These are phyloP conservation scores for Podospora comata DNA, from an alignment of 495 filamentous ascomycete species.

Conservation along the genomic window DNA sequence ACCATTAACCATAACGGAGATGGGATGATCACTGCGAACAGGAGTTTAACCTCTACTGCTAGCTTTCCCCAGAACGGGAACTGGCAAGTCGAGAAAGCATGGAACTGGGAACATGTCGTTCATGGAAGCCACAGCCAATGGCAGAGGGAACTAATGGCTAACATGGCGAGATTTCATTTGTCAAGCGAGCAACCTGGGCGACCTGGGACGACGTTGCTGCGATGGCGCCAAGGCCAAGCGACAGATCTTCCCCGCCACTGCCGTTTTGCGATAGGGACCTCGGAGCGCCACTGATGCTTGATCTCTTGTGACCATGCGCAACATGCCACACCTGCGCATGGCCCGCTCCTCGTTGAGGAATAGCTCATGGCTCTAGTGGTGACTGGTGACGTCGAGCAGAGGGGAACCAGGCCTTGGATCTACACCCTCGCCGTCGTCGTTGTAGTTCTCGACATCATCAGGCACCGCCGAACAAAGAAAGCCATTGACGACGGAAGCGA, in stretches of 20 bases:
- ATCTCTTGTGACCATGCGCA: slow-evolving; percentile 8
- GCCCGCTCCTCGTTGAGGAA: neutral
- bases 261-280: slow-evolving; percentile 7
- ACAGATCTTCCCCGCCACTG: slow-evolving; percentile 24
- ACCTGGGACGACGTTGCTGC: neutral
- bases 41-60: slow-evolving; percentile 3
- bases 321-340: slow-evolving; percentile 3
- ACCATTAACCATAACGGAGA: neutral
- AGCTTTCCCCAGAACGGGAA: neutral
- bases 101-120: neutral
- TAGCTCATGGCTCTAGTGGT: neutral
- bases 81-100: neutral
- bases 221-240: slow-evolving; percentile 16
- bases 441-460: neutral
- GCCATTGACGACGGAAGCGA: neutral
- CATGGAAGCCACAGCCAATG: slow-evolving; percentile 9
- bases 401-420: neutral
- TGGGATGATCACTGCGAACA: neutral
- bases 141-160: slow-evolving; percentile 5
- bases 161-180: slow-evolving; percentile 20
- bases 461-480: neutral
- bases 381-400: neutral
- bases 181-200: slow-evolving; percentile 12
- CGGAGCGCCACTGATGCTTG: slow-evolving; percentile 13
- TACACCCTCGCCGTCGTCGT: neutral